Evolutionary conservation across 2,329 filamentous ascomycete species (phyloP), one percentile per base, ranked within the genome.

Genomic region (Trichoderma atrobrunneum): DNA sequence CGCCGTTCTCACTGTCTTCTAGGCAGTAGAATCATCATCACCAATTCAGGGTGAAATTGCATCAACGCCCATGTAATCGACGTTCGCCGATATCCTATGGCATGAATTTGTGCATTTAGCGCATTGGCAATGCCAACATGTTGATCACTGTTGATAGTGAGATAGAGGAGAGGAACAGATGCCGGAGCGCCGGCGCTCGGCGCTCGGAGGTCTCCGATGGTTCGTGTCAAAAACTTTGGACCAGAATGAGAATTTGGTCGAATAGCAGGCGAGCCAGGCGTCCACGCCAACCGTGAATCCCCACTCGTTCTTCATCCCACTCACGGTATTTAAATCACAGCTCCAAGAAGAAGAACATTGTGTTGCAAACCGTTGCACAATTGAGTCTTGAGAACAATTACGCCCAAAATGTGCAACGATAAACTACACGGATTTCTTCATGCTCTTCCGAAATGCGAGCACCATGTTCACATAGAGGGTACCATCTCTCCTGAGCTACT

Each of bases 381-480:
- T 10, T 21, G 28, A 43, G 6, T 26, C 18, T 54, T 18, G 64
- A 57, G 24, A 21, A n/a, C 11, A 8, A 14, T 7, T 39, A 1
- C n/a, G 32, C 32, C 30, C 65, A 71, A 21, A 11, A 91, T 90
- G 88, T 91, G 88, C 80, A 83, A 87, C 76, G 78, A 78, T 14
- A 70, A 72, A 14, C 74, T 80, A 60, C 89, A 90, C 81, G 79
- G 84, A 56, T 89, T 93, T 79, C 85, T 94, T 48, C 81, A 83
- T 66, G 86, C 86, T 36, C 87, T 95, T 34, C 92, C 92, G 74
- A 95, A 95, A 84, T 93, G 91, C 82, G 93, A 95, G 80, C 92
- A 94, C 78, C 93, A 95, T 81, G 87, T 95, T 69, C 93, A 95
- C 79, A 86, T 95, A 39, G 92, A 95, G 81, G 93, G 93, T 70